Evolutionary conservation across 2,329 filamentous ascomycete genomes (phyloP).

Genomic region (Malbranchea zuffiana): DNA sequence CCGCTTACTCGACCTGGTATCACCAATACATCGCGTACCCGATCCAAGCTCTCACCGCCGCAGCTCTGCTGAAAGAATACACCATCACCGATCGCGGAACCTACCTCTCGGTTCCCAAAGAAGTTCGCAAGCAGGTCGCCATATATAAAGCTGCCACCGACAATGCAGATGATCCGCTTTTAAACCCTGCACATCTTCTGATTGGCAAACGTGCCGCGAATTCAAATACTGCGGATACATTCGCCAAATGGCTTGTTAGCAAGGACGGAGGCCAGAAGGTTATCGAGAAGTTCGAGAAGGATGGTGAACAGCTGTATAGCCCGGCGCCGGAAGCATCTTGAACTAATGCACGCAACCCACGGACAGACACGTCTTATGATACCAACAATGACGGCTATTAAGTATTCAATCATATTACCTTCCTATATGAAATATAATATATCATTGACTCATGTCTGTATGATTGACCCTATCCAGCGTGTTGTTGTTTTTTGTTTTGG

Average conservation of each 20-base stretch:
- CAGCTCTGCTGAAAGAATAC: conserved; percentile 36
- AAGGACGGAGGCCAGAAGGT: conserved; percentile 26
- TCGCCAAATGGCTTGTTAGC: conserved; percentile 33
- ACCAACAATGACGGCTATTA: too few relatives aligned
- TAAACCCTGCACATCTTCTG: conserved; percentile 37
- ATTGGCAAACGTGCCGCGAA: conserved; percentile 29
- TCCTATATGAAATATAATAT: too few relatives aligned
- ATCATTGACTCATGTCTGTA: too few relatives aligned
- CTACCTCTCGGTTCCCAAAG: conserved; percentile 29
- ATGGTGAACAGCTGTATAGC: conserved; percentile 30
- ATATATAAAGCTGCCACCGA: conserved; percentile 28
- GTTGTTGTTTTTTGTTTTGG: too few relatives aligned
- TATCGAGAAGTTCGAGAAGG: conserved; percentile 30
- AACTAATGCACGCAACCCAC: too few relatives aligned
- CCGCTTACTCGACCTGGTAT: conserved; percentile 38
- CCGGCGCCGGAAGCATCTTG: too few relatives aligned
- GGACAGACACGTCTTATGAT: too few relatives aligned
- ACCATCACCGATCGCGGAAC: conserved; percentile 41
- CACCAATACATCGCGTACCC: conserved; percentile 39
- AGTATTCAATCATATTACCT: too few relatives aligned
- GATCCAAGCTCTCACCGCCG: conserved; percentile 36
- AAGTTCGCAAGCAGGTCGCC: conserved; percentile 25
- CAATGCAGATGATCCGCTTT: conserved; percentile 27
- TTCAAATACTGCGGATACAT: conserved; percentile 25
- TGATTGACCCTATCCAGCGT: too few relatives aligned